Percentiles rank a stretch among this genome's conserved stretches.
These are phyloP conservation scores for Pythium folliculosum DNA, from an alignment of 352 stramenopile species.

Conservation along the genomic window DNA sequence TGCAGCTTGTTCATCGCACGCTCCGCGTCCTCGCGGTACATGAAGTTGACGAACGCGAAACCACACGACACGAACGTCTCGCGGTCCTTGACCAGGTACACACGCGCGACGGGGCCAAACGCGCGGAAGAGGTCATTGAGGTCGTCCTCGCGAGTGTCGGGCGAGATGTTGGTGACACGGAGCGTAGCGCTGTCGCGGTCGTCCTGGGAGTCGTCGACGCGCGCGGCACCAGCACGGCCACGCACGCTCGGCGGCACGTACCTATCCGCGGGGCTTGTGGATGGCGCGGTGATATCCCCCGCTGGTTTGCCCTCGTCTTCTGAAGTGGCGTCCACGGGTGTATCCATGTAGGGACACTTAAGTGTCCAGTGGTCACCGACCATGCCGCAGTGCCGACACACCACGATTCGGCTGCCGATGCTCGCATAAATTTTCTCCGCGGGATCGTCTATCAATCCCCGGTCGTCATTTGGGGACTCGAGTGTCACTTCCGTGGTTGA, in stretches of 20 bases:
- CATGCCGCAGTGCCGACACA: conserved; percentile 90
- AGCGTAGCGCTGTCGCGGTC: conserved; percentile 91
- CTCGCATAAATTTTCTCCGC: no score
- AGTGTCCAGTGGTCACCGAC: conserved; percentile 90
- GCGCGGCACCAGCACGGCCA: conserved; percentile 42
- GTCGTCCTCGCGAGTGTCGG: conserved; percentile 98
- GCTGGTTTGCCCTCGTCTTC: no score
- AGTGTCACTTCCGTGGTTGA: no score
- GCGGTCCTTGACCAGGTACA: conserved; percentile 98
- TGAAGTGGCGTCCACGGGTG: conserved; percentile 44
- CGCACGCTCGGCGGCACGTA: conserved; percentile 87
- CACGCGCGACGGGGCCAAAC: conserved; percentile 96
- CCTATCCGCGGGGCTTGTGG: conserved; percentile 52
- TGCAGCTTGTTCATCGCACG: conserved; percentile 96
- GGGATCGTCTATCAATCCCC: no score
- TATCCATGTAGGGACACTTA: conserved; percentile 92
- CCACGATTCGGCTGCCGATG: conserved; percentile 65
- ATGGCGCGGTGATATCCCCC: no score
- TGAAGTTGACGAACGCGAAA: conserved; percentile 99
- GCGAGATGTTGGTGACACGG: conserved; percentile 98
- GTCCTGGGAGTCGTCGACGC: conserved; percentile 45
- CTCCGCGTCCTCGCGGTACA: conserved; percentile 95
- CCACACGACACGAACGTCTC: conserved; percentile 97
- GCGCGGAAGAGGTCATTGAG: conserved; percentile 97
- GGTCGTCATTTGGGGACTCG: no score